Evolutionary conservation across 768 basidiomycete genomes (phyloP), one percentile per base, ranked within the genome.

Genomic region (Tulasnella sp.): DNA sequence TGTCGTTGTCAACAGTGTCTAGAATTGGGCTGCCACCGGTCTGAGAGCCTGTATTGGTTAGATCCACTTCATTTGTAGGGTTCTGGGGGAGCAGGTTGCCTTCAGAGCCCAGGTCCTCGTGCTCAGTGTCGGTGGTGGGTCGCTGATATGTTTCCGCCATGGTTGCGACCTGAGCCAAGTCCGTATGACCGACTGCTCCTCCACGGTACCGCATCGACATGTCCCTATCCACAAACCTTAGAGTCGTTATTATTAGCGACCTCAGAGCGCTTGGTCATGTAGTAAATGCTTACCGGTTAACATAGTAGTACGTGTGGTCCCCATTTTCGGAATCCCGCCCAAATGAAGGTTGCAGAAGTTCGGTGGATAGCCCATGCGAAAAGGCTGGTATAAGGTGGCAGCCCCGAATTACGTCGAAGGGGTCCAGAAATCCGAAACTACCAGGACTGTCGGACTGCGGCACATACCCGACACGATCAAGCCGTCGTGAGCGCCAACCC

Each of bases 351-450:
- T 2, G 62, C 9, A 64, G 57, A 0, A 61, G 27, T 1, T 62
- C 56, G 1, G 39, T 36, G 4, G 67, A 66, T 3, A 27, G 19
- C 0, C 68, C 70, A 27, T 63, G 59, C 0, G 50, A 25, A 46
- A 74, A 77, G 0, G 63, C 72, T 0, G 75, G 77, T 7, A 77
- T 69, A 1, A 78, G 59, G 59, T 79, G 75, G 1, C 61, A 65
- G 0, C 64, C 71, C 0, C 70, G 64, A 27, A 79, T 62, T 3
- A 79, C 68, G 0, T 64, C 60, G 0, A 58, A 54, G 0, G 77
- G 77, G 60, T 78, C 68, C 0, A 78, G 23, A 43, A 79, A 78
- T 0, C 75, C 71, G 55, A 76, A 78, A 3, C 71, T 67, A 2
- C 62, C 61, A 0, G 49, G 36, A 7, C 31, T 35, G 19, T 68